Base-by-base conservation (phyloP, 768 basidiomycete species). In the Lactarius indigo region DNA sequence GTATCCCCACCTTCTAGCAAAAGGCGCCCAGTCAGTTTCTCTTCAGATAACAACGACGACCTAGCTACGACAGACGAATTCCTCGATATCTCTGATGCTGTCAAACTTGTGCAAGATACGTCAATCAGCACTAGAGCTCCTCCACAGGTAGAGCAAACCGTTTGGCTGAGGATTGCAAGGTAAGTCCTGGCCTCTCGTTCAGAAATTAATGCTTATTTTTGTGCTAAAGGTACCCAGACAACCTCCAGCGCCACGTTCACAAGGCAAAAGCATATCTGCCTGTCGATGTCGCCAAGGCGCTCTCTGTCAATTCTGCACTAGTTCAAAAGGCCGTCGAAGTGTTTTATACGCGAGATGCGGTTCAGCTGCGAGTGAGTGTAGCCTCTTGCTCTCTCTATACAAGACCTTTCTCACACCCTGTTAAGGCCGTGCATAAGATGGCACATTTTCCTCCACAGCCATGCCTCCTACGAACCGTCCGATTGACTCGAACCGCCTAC, bases 311-410 rank as follows among this genome's bases (percentile, higher is more conserved):
- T 68, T 89, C 89, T 0, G 77, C 82, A 2, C 82, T 99, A 17
- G 81, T 96, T 18, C 94, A 98, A 72, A 90, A 88, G 72, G 91
- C 96, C 0, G 84, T 91, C 3, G 95, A 96, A 76, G 84, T 91
- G 5, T 99, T 99, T 76, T 99, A 99, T 76, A 97, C 95, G 4
- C 84, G 97, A 61, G 97, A 98, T 79, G 91, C 92, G 1, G 80
- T 89, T 17, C 94, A 96, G 75, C 79, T 98, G 62, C 87, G 95
- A 44, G 93, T 96, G 76, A 76, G 88, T 33, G 26, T 56, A 1
- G 13, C 5, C 28, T 33, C 42, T 50, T 20, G n/a, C n/a, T 9
- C n/a, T 10, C n/a, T 9, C n/a, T 10, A 3, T 18, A 30, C 37
- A 28, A 31, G 30, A 8, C 39, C 3, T 6, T 58, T 15, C 35